A percentile compares a stretch with the other conserved stretches of the same genome.
phyloP scores from a whole-genome alignment of 2,329 filamentous ascomycete genomes.

The Pseudocercospora macadamiae region DNA sequence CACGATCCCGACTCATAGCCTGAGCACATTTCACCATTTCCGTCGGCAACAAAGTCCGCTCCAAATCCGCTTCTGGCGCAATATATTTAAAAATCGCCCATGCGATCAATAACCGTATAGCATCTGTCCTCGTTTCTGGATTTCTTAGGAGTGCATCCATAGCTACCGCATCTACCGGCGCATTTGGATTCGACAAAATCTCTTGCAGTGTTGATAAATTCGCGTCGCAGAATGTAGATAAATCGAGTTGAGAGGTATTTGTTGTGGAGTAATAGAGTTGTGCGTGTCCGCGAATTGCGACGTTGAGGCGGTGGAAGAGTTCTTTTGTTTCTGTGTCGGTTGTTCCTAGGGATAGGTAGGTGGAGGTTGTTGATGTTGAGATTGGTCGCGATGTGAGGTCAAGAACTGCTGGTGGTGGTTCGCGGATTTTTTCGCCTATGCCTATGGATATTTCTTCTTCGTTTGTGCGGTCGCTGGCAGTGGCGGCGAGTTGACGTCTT shows the following conservation, averaged over 20 bases:
- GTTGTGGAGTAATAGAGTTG: constrained; percentile 13
- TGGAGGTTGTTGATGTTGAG: too few species aligned
- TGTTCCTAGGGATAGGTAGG: background rate
- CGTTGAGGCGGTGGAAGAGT: constrained; percentile 10
- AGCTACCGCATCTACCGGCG: constrained; percentile 12
- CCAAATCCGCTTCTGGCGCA: constrained; percentile 10
- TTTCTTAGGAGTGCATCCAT: constrained; percentile 16
- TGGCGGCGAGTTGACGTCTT: background rate
- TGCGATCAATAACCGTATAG: constrained; percentile 21
- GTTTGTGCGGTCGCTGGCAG: background rate
- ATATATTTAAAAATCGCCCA: constrained; percentile 22
- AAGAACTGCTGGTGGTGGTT: too few species aligned
- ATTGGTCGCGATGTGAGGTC: too few species aligned
- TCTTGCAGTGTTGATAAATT: constrained; percentile 12
- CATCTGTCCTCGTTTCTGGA: constrained; percentile 15
- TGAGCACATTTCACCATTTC: constrained; percentile 21
- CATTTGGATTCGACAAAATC: constrained; percentile 7
- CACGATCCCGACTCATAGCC: constrained; percentile 13
- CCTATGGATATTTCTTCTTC: constrained; percentile 4
- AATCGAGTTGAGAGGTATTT: background rate
- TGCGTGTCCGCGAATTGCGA: constrained; percentile 13
- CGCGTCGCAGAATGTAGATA: constrained; percentile 2
- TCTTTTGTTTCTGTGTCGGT: constrained; percentile 14
- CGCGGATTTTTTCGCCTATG: constrained; percentile 1
- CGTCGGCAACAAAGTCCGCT: constrained; percentile 20